Conservation (phyloP, 2,329 filamentous ascomycete species). For the Colletotrichum sp. region DNA sequence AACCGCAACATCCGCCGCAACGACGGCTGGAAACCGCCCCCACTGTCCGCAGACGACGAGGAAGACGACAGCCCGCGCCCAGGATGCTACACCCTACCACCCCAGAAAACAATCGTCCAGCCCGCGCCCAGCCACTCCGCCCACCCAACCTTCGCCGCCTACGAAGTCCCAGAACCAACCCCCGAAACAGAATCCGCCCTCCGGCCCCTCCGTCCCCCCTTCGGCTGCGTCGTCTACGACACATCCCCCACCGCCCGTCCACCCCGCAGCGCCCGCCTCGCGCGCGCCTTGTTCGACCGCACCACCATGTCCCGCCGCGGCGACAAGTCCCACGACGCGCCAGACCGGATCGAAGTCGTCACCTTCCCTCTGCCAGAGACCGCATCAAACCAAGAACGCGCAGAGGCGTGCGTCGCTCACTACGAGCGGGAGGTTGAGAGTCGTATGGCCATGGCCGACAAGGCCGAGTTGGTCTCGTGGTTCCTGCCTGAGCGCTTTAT, state of each 20-base stretch:
- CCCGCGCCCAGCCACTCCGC: neutral
- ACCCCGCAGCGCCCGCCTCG: neutral
- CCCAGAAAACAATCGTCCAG: neutral
- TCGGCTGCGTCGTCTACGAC: neutral
- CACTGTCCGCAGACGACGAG: rapidly evolving
- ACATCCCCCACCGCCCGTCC: neutral
- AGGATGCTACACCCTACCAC: neutral
- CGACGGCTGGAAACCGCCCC: neutral
- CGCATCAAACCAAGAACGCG: neutral
- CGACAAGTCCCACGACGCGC: neutral
- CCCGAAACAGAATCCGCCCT: neutral
- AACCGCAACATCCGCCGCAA: neutral
- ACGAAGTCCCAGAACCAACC: neutral
- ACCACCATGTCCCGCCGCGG: neutral
- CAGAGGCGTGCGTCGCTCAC: neutral
- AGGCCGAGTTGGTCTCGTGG: neutral
- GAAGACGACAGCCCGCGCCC: neutral
- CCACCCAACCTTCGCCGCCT: neutral
- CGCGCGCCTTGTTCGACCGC: neutral
- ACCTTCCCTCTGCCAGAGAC: neutral
- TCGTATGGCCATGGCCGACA: neutral
- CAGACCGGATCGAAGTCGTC: neutral
- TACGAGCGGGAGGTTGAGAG: neutral
- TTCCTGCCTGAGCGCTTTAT: neutral
- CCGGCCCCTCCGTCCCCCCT: neutral